Percentiles rank a stretch among this genome's conserved stretches.
These are phyloP conservation scores for Candida sanyaensis DNA, from an alignment of 1,139 yeast species.

Conservation along the genomic window DNA sequence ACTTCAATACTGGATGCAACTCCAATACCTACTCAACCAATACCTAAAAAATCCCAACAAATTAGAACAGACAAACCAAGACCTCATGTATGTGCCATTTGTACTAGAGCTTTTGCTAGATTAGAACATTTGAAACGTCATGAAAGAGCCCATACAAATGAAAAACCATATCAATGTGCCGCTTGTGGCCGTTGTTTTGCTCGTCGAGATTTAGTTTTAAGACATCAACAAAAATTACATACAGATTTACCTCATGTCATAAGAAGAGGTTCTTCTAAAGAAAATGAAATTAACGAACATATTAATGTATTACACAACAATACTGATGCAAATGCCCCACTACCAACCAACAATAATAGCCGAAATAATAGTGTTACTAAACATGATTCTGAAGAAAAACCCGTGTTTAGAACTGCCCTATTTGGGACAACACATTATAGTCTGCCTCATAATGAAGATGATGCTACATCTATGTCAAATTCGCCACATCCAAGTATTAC, in stretches of 20 bases:
- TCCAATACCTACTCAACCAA: constrained; percentile 51
- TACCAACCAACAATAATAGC: constrained; percentile 22
- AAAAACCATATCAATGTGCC: constrained; percentile 79
- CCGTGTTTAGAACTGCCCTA: constrained; percentile 25
- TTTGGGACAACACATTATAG: constrained; percentile 14
- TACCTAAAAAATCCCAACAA: constrained; percentile 81
- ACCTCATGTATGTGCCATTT: constrained; percentile 87
- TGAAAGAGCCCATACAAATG: constrained; percentile 93
- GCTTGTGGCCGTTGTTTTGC: constrained; percentile 54
- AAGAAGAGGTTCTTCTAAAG: constrained; percentile 22
- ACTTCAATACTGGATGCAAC: constrained; percentile 4
- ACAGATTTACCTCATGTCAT: constrained; percentile 25
- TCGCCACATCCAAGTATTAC: constrained; percentile 16
- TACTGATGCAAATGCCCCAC: constrained; percentile 46
- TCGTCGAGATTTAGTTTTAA: constrained; percentile 46
- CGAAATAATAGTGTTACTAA: neutral
- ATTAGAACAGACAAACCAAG: constrained; percentile 90
- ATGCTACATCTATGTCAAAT: constrained; percentile 6
- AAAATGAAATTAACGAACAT: constrained; percentile 32
- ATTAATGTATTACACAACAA: constrained; percentile 47
- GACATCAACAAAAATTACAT: constrained; percentile 49
- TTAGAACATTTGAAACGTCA: constrained; percentile 93
- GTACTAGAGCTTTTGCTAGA: constrained; percentile 95
- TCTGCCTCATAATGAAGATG: constrained; percentile 12
- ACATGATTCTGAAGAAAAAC: constrained; percentile 7